These are phyloP conservation scores for Pyrus pyrifolia DNA, from an alignment of 306 rosid species.

Conservation along the genomic window DNA sequence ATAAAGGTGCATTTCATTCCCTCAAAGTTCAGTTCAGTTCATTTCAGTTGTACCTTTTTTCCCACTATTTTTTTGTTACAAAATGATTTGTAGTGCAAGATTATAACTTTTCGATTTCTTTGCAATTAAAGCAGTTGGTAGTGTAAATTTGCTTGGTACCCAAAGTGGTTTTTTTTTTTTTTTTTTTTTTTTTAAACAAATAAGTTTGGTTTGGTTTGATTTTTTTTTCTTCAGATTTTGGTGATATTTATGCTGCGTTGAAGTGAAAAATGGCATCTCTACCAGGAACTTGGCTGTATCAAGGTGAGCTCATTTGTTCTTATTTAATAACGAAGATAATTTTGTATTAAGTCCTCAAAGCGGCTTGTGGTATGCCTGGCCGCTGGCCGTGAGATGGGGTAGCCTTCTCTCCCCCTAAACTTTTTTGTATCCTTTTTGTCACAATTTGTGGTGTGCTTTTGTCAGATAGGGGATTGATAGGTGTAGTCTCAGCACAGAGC, in stretches of 20 bases:
- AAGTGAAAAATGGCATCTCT: slow-evolving; percentile 34
- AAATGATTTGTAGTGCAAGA: background rate
- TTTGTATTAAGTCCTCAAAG: too few species aligned
- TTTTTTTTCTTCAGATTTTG: background rate
- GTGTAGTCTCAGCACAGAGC: slow-evolving; percentile 34
- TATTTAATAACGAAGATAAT: background rate
- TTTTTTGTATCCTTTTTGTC: background rate
- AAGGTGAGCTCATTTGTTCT: slow-evolving; percentile 16
- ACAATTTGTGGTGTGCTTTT: slow-evolving; percentile 1
- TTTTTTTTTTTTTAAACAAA: background rate
- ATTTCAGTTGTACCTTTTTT: background rate
- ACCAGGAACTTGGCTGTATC: slow-evolving; percentile 34
- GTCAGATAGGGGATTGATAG: slow-evolving; percentile 36
- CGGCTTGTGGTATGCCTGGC: too few species aligned
- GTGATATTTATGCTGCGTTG: slow-evolving; percentile 12
- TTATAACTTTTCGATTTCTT: background rate
- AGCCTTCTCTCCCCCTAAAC: too few species aligned
- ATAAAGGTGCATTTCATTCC: background rate
- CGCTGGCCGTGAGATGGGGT: too few species aligned
- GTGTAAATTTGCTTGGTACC: background rate
- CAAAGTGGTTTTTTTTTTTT: background rate
- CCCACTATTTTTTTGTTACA: background rate
- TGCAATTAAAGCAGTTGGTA: background rate
- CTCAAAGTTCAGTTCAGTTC: background rate
- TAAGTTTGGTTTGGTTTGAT: background rate